phyloP scores from a whole-genome alignment of 164 flowering plant genomes.

The Houttuynia cordata region DNA sequence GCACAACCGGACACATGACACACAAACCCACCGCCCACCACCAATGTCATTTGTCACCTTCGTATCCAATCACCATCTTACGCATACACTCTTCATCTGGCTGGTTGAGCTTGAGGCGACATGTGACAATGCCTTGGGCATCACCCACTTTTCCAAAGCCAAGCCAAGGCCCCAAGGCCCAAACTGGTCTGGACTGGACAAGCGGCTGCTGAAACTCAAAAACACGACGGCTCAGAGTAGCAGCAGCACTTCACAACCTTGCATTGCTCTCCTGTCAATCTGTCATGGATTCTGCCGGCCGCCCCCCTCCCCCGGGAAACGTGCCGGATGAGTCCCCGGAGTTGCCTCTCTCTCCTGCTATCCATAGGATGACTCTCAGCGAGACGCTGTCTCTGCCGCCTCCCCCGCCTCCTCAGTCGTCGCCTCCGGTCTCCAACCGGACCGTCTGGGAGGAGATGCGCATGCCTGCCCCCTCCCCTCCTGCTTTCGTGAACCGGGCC shows the following conservation, averaged over 20 bases:
- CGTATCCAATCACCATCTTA: too few relatives aligned
- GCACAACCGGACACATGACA: too few relatives aligned
- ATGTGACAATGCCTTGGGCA: too few relatives aligned
- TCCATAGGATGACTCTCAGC: background rate
- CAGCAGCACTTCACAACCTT: background rate
- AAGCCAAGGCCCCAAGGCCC: too few relatives aligned
- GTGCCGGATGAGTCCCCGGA: background rate
- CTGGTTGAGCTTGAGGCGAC: too few relatives aligned
- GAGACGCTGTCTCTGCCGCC: background rate
- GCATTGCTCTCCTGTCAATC: too few relatives aligned
- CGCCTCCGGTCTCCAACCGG: background rate
- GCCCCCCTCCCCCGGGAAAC: background rate
- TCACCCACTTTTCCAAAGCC: too few relatives aligned
- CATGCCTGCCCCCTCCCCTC: background rate
- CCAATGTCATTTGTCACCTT: too few relatives aligned
- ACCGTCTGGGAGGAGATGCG: background rate
- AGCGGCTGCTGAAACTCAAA: too few relatives aligned
- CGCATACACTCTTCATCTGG: too few relatives aligned
- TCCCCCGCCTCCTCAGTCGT: background rate
- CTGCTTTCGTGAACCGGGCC: slow-evolving; percentile 14
- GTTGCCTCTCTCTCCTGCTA: background rate
- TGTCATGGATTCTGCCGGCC: background rate
- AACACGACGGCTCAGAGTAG: background rate
- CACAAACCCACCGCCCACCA: too few relatives aligned
- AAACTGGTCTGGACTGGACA: too few relatives aligned